Evolutionary conservation across 768 basidiomycete species (phyloP), one percentile per base, ranked within the genome.

Genomic region (Scleroderma citrinum): DNA sequence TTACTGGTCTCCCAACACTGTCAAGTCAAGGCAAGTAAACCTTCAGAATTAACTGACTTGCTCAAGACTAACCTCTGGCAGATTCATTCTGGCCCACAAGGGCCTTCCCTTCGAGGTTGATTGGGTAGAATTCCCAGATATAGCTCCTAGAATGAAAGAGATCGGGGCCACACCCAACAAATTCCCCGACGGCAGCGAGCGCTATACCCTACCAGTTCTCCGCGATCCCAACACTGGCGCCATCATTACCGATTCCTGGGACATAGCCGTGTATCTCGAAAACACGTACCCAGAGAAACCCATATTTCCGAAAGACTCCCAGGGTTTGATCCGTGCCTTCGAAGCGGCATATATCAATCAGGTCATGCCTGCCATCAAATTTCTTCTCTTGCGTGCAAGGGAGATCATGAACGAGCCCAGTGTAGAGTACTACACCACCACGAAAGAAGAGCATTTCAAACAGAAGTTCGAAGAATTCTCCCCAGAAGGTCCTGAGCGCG

Each of bases 391-490:
- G n/a, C n/a, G n/a, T n/a, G n/a, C n/a, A n/a, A n/a, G 41, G 12
- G 41, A 58, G 14, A 52, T 64, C 34, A 50, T 78, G 48, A 67
- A 63, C 30, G 60, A 66, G 5, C 53, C 48, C 35, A 75, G 73
- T 48, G 49, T 52, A 32, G 64, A 59, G 24, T 71, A 70, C 57
- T 80, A 75, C 53, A 55, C 69, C 17, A 43, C 48, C 17, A 72
- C 68, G 5, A 59, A 71, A 29, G 65, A 69, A 48, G 49, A 13
- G 2, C 17, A 8, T 3, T 62, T 70, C 40, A 71, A 71, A 5
- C 60, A 52, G 38, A 57, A 59, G 13, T 51, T 80, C 46, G 73
- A 76, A 21, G 67, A 74, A 29, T 52, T 75, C 30, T 60, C 61
- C 6, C 70, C 71, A 0, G 62, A 59, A 37, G 69, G n/a, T 5